Evolutionary conservation across 306 rosid species (phyloP), one percentile per base, ranked within the genome.

Genomic region (Gillenia trifoliata): DNA sequence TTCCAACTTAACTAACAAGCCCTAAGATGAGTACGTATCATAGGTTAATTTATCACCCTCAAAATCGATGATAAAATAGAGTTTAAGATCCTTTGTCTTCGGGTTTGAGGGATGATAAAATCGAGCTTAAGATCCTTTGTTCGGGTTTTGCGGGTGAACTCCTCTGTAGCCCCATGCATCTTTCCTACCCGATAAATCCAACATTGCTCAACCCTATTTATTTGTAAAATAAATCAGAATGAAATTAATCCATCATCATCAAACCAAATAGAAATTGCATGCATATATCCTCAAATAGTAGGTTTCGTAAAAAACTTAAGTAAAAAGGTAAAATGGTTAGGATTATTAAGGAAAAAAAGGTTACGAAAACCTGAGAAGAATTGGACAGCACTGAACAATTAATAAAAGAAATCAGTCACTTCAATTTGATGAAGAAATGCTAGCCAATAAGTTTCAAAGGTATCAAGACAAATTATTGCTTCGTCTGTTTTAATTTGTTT

Each of bases 401-500:
- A 75, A 33, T 64, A 41, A 75, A 61, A 41, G 69, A 63, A 70
- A 61, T 61, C 36, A 62, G 74, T 75, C 75, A 59, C 64, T 66
- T 77, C 80, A 77, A 61, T 63, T 69, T 73, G 82, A 64, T 54
- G 75, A 52, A 59, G 66, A 40, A 64, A 36, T 49, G 61, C 17
- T 43, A 45, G 66, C 34, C 50, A 73, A 63, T 72, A 66, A 64
- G 54, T 62, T 64, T 65, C 36, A 20, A 73, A 77, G 31, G 72
- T 67, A 83, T 84, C 71, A 76, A 63, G 89, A 87, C 90, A 89
- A 84, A 84, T 7, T 64, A 82, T 10, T 64, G 87, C 90, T 89
- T 75, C n/a, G 84, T 84, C 88, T 86, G 90, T 91, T 78, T 81
- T 61, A 73, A 56, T 76, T 91, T 88, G 93, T 84, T 82, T 77